Conservation (phyloP, 805 yeast genomes). For the Zygosaccharomyces gambellarensis region DNA sequence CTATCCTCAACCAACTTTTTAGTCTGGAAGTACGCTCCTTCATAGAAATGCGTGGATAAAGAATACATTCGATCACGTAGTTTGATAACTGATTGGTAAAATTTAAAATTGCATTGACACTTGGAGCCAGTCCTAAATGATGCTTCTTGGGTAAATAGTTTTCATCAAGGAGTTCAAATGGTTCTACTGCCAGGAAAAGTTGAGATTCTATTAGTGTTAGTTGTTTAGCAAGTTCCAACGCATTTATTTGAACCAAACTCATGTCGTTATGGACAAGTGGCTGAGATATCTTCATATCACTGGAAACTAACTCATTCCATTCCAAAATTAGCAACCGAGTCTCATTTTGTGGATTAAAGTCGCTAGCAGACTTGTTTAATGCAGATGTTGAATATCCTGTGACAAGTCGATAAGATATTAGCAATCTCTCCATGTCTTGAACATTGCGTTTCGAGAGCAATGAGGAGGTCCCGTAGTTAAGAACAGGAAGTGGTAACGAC, state of each 20-base stretch:
- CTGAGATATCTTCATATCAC: neutral
- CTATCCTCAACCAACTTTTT: constrained; percentile 69
- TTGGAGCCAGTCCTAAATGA: constrained; percentile 55
- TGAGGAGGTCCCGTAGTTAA: constrained; percentile 36
- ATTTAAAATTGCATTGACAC: constrained; percentile 53
- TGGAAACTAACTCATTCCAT: constrained; percentile 10
- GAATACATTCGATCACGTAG: constrained; percentile 65
- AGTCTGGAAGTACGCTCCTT: constrained; percentile 51
- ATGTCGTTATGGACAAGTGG: constrained; percentile 16
- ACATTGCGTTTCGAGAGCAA: constrained; percentile 35
- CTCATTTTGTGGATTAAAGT: constrained; percentile 8
- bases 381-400: constrained; percentile 1
- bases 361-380: neutral
- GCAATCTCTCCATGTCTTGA: constrained; percentile 42
- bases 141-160: constrained; percentile 59
- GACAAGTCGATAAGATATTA: constrained; percentile 43
- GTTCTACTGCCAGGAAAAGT: constrained; percentile 57
- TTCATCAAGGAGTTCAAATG: constrained; percentile 62
- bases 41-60: constrained; percentile 45
- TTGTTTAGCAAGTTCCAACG: constrained; percentile 73
- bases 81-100: constrained; percentile 70
- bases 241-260: constrained; percentile 45
- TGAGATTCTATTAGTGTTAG: constrained; percentile 66
- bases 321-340: constrained; percentile 9
- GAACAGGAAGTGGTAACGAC: constrained; percentile 28